Evolutionary conservation across 805 yeast genomes (phyloP).

Genomic region (Kluyveromyces aestuarii): DNA sequence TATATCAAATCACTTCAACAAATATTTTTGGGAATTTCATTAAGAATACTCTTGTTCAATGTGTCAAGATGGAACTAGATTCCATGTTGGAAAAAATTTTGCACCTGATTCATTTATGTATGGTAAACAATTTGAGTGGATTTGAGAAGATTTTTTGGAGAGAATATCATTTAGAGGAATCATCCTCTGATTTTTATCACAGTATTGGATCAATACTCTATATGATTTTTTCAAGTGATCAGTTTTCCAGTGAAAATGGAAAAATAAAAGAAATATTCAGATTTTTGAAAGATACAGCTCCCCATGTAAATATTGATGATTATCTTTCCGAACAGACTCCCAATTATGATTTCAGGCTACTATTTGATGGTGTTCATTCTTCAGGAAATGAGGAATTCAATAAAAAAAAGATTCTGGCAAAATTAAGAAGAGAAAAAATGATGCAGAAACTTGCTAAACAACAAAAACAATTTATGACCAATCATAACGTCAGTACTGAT

Average conservation of each 20-base stretch:
- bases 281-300: constrained; percentile 18
- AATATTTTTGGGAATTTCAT: constrained; percentile 45
- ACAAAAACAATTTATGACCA: constrained; percentile 64
- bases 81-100: constrained; percentile 48
- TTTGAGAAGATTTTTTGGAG: constrained; percentile 31
- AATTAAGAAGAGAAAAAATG: constrained; percentile 57
- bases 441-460: constrained; percentile 74
- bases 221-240: constrained; percentile 34
- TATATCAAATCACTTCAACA: constrained; percentile 46
- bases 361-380: constrained; percentile 20
- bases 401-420: constrained; percentile 59
- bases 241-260: constrained; percentile 37
- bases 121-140: constrained; percentile 33
- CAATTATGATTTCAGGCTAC: constrained; percentile 23
- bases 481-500: constrained; percentile 29
- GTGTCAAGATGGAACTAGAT: constrained; percentile 38
- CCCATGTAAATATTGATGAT: constrained; percentile 25
- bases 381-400: constrained; percentile 36
- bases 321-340: constrained; percentile 31
- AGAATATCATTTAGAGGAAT: constrained; percentile 28
- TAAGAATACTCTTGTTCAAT: constrained; percentile 37
- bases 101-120: constrained; percentile 61
- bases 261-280: constrained; percentile 50
- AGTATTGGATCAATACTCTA: constrained; percentile 34
- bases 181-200: constrained; percentile 31